These are phyloP conservation scores for Heliocybe sulcata DNA, from an alignment of 1,284 basidiomycete genomes.

Conservation along the genomic window DNA sequence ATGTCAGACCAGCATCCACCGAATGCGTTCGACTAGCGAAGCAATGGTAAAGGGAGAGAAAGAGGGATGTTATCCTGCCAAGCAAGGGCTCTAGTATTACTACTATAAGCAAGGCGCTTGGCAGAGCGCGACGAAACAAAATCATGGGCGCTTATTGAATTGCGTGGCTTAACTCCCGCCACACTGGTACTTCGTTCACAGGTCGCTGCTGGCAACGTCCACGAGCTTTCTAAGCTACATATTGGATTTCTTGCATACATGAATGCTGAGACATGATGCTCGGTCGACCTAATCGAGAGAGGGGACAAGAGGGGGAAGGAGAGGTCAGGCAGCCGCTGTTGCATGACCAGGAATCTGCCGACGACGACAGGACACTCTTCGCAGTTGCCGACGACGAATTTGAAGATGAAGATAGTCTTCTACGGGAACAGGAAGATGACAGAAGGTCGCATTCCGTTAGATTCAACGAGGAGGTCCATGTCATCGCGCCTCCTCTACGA, in stretches of 20 bases:
- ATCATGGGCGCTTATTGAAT: too few species aligned
- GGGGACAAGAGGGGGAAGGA: conserved; percentile 25
- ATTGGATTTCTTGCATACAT: not conserved
- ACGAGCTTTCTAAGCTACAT: not conserved
- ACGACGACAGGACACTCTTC: conserved; percentile 32
- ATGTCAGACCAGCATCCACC: not conserved
- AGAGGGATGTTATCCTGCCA: too few species aligned
- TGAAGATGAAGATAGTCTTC: conserved; percentile 19
- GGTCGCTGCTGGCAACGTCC: not conserved
- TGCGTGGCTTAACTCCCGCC: too few species aligned
- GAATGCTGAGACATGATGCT: conserved; percentile 26
- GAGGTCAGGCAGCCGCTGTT: conserved; percentile 52
- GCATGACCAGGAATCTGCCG: conserved; percentile 10
- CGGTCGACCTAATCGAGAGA: conserved; percentile 22
- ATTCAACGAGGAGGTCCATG: conserved; percentile 60
- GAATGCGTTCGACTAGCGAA: not conserved
- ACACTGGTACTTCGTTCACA: too few species aligned
- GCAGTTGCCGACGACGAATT: conserved; percentile 38
- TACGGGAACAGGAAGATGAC: not conserved
- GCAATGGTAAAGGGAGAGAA: not conserved
- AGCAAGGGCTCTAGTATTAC: too few species aligned
- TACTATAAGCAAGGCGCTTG: too few species aligned
- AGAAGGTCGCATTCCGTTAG: conserved; percentile 28
- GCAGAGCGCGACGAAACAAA: too few species aligned
- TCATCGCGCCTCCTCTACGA: conserved; percentile 58